Base-by-base conservation (phyloP, 768 basidiomycete species). In the Exidia glandulosa region DNA sequence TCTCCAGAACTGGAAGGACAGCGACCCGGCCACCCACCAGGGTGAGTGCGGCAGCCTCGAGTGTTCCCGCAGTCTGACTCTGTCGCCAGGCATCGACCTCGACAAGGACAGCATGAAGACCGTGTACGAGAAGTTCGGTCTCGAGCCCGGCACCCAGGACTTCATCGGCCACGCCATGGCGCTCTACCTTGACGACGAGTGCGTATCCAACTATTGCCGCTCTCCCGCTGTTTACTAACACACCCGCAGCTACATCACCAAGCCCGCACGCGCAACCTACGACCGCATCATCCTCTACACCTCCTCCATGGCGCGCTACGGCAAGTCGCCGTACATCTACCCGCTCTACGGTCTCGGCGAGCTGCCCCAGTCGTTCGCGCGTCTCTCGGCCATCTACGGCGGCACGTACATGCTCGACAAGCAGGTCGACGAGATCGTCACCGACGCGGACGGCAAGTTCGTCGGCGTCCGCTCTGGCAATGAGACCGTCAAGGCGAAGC, bases 341-440 rank as follows among this genome's bases (percentile, higher is more conserved):
- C 96, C 96, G 16, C 81, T 97, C 37, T 99, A 98, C 73, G 96
- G 96, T 63, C 89, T 99, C 61, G 96, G 96, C 65, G 96, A 99
- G 72, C 89, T 99, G 56, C 96, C 96, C 10, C 96, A 99, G 71
- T 91, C 96, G 2, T 99, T 99, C 70, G 96, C 96, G 7, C 92
- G 96, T 67, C 84, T 99, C 59, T 93, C 90, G 63, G 96, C 96
- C 64, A 97, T 99, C 71, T 97, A 99, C 70, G 96, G 96, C 41
- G 96, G 96, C 45, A 99, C 96, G 13, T 99, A 99, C 78, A 99
- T 99, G 96, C 87, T 99, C 60, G 94, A 97, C 79, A 99, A 99
- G 76, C 79, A 78, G 52, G 88, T 96, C 67, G 86, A 95, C 62
- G 83, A 88, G 70, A 93, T 98, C 65, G 87, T 96, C 59, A 91